These are phyloP conservation scores for Aspergillus pseudotamarii DNA, from an alignment of 2,329 filamentous ascomycete genomes.

Conservation along the genomic window DNA sequence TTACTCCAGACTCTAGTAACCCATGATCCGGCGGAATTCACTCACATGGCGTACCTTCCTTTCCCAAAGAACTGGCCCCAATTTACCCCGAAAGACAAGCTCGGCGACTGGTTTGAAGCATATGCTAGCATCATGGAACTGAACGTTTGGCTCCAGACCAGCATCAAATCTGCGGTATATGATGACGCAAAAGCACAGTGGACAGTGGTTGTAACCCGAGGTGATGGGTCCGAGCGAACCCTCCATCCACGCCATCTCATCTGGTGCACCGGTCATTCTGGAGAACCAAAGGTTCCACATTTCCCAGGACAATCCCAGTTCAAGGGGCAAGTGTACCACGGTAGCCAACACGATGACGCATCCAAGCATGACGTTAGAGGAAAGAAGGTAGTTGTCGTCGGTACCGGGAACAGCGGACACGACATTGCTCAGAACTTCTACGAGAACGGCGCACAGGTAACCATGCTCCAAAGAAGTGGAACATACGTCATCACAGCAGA, in stretches of 20 bases:
- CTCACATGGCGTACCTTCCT: conserved; percentile 41
- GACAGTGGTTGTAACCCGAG: conserved; percentile 37
- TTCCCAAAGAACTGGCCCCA: conserved; percentile 48
- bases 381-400: conserved; percentile 54
- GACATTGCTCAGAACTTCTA: conserved; percentile 56
- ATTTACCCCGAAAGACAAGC: conserved; percentile 51
- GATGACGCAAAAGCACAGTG: conserved; percentile 43
- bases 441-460: conserved; percentile 53
- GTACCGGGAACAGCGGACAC: conserved; percentile 54
- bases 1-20: conserved; percentile 37
- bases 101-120: conserved; percentile 53
- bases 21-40: conserved; percentile 46
- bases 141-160: conserved; percentile 49
- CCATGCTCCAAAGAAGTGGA: conserved; percentile 56
- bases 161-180: conserved; percentile 43
- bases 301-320: conserved; percentile 47
- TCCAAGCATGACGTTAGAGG: conserved; percentile 36
- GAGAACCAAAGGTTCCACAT: conserved; percentile 45
- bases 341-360: conserved; percentile 47
- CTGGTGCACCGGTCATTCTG: conserved; percentile 51
- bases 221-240: conserved; percentile 30
- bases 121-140: conserved; percentile 55
- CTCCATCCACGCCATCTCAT: conserved; percentile 50
- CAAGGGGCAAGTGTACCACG: conserved; percentile 49
- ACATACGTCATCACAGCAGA: conserved; percentile 55